phyloP scores from a whole-genome alignment of 495 filamentous ascomycete genomes.

The Penicillium alfredii region DNA sequence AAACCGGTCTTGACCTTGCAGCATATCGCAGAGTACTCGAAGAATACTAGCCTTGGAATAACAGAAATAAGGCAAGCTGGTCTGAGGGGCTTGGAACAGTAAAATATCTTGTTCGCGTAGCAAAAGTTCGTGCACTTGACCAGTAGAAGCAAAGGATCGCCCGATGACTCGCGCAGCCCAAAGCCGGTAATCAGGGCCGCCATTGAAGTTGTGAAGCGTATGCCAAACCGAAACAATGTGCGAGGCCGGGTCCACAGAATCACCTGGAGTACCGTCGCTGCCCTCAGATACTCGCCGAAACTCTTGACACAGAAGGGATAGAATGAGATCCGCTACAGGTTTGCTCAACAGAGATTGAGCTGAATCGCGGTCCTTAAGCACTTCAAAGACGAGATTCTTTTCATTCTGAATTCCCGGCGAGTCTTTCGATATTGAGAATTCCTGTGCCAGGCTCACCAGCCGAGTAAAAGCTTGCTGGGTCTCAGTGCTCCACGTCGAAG shows the following conservation, averaged over 20 bases:
- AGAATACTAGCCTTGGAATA: slow-evolving; percentile 52
- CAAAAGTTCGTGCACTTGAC: slow-evolving; percentile 45
- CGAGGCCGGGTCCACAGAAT: slow-evolving; percentile 52
- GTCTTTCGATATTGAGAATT: slow-evolving; percentile 52
- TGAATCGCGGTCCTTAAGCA: slow-evolving; percentile 65
- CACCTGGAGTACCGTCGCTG: slow-evolving; percentile 55
- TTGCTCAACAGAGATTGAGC: slow-evolving; percentile 58
- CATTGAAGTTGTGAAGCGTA: slow-evolving; percentile 55
- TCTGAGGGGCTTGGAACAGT: slow-evolving; percentile 14
- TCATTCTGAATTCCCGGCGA: slow-evolving; percentile 57
- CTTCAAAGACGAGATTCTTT: slow-evolving; percentile 63
- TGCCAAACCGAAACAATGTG: slow-evolving; percentile 66
- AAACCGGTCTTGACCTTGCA: slow-evolving; percentile 53
- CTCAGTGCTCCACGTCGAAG: slow-evolving; percentile 40
- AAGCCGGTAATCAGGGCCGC: slow-evolving; percentile 62
- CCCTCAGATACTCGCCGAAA: slow-evolving; percentile 55
- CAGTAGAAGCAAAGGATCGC: slow-evolving; percentile 72
- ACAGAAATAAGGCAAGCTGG: slow-evolving; percentile 11
- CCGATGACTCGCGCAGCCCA: slow-evolving; percentile 86
- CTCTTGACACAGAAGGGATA: slow-evolving; percentile 66
- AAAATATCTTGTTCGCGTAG: slow-evolving; percentile 36
- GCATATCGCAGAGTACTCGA: slow-evolving; percentile 58
- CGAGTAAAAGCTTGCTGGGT: slow-evolving; percentile 52
- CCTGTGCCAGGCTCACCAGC: slow-evolving; percentile 57
- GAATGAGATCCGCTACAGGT: slow-evolving; percentile 59